Conservation (phyloP, 2,329 filamentous ascomycete species). For the Fusarium tanahbumbuense region DNA sequence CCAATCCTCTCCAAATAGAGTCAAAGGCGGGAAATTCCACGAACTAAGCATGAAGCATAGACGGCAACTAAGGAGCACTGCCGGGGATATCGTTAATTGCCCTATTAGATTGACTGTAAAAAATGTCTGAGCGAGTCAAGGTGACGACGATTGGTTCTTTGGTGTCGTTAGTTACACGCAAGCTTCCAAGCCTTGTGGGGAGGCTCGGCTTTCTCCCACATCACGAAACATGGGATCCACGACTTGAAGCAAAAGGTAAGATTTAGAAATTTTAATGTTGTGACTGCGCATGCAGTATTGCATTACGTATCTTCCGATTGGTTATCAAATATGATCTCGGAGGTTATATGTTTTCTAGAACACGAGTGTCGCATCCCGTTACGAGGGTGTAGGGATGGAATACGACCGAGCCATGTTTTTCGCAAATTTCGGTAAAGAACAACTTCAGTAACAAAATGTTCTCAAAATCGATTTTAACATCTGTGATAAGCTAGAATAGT, state of each 20-base stretch:
- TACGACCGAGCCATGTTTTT: neutral
- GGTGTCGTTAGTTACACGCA: neutral
- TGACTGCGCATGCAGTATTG: neutral
- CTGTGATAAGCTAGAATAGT: too few species aligned
- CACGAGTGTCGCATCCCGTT: neutral
- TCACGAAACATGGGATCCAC: conserved; percentile 15
- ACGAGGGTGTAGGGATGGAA: neutral
- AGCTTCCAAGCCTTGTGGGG: conserved; percentile 4
- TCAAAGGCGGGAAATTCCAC: neutral
- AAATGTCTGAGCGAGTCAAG: neutral
- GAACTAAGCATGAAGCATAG: conserved; percentile 21
- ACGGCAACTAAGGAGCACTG: conserved; percentile 15
- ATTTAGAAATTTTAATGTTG: neutral
- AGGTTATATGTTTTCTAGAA: neutral
- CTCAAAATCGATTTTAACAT: fast-evolving
- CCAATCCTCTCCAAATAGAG: conserved; percentile 1
- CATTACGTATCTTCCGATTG: neutral
- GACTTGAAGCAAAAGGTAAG: neutral
- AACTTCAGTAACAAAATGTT: neutral
- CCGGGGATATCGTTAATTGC: neutral
- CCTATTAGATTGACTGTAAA: conserved; percentile 20
- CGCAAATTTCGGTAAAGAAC: neutral
- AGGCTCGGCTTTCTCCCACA: conserved; percentile 13
- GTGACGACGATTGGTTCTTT: conserved; percentile 10
- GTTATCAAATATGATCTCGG: neutral